Conservation (phyloP, 2,329 filamentous ascomycete species). For the Fusarium sororula region DNA sequence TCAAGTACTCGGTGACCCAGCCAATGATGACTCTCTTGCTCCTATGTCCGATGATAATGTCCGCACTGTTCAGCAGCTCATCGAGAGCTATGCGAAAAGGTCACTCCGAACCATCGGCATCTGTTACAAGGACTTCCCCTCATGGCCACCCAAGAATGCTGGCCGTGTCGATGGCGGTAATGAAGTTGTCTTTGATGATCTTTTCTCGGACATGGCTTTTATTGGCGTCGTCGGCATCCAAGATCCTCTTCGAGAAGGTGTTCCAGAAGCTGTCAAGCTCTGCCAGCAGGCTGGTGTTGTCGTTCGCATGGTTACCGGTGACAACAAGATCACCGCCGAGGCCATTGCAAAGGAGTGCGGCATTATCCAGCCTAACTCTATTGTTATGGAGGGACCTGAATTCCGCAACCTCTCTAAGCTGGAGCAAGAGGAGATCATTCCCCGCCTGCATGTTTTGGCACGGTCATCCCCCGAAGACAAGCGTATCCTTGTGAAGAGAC, state of each 20-base stretch:
- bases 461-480: slow-evolving; percentile 82
- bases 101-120: slow-evolving; percentile 88
- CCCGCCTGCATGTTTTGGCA: slow-evolving; percentile 75
- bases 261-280: slow-evolving; percentile 75
- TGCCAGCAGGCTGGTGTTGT: slow-evolving; percentile 81
- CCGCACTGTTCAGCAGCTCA: slow-evolving; percentile 69
- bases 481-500: slow-evolving; percentile 73
- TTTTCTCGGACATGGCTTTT: slow-evolving; percentile 74
- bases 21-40: slow-evolving; percentile 52
- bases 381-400: slow-evolving; percentile 81
- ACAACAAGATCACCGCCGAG: slow-evolving; percentile 81
- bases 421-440: slow-evolving; percentile 74
- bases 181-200: slow-evolving; percentile 71
- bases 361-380: slow-evolving; percentile 72
- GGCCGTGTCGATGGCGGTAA: slow-evolving; percentile 64
- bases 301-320: slow-evolving; percentile 87
- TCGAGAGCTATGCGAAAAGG: slow-evolving; percentile 79
- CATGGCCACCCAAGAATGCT: slow-evolving; percentile 79
- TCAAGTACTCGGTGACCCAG: slow-evolving; percentile 60
- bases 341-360: slow-evolving; percentile 83
- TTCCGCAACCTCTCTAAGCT: slow-evolving; percentile 76
- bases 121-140: slow-evolving; percentile 83
- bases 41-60: slow-evolving; percentile 62
- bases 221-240: slow-evolving; percentile 81
- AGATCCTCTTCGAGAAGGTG: slow-evolving; percentile 79